A percentile compares a stretch with the other conserved stretches of the same genome.
These are phyloP conservation scores for Saraca asoca DNA, from an alignment of 331 rosid species.

Conservation along the genomic window DNA sequence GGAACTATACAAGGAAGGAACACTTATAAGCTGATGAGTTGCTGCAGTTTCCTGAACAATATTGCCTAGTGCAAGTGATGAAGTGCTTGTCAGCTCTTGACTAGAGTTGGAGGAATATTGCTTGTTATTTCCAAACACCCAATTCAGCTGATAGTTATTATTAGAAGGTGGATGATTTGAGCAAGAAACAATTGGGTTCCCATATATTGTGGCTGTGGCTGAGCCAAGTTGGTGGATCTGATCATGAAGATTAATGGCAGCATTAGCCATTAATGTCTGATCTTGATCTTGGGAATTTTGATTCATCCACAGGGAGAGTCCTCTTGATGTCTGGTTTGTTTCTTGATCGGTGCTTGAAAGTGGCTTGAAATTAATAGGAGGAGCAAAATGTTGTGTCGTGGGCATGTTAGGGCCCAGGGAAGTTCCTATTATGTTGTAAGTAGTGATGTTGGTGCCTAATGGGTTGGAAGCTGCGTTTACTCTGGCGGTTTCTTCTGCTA, in stretches of 20 bases:
- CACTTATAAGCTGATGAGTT: conserved; percentile 41
- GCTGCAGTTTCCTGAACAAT: conserved; percentile 36
- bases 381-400: conserved; percentile 42
- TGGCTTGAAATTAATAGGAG: conserved; percentile 53
- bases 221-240: conserved; percentile 53
- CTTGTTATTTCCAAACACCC: conserved; percentile 60
- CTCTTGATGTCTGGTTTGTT: conserved; percentile 39
- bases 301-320: conserved; percentile 54
- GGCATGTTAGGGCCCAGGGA: conserved; percentile 49
- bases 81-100: conserved; percentile 47
- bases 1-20: conserved; percentile 68
- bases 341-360: conserved; percentile 40
- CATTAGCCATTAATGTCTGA: conserved; percentile 24
- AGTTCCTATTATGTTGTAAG: conserved; percentile 56
- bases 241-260: conserved; percentile 32
- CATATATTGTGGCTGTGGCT: conserved; percentile 36
- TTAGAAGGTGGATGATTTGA: conserved; percentile 47
- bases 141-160: conserved; percentile 56
- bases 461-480: conserved; percentile 62
- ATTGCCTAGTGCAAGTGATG: conserved; percentile 51
- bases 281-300: conserved; percentile 48
- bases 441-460: conserved; percentile 34
- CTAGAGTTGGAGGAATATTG: conserved; percentile 38
- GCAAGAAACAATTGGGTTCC: conserved; percentile 44
- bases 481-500: conserved; percentile 92